Base-by-base conservation (phyloP, 2,329 filamentous ascomycete species). In the Trichoderma koningii region DNA sequence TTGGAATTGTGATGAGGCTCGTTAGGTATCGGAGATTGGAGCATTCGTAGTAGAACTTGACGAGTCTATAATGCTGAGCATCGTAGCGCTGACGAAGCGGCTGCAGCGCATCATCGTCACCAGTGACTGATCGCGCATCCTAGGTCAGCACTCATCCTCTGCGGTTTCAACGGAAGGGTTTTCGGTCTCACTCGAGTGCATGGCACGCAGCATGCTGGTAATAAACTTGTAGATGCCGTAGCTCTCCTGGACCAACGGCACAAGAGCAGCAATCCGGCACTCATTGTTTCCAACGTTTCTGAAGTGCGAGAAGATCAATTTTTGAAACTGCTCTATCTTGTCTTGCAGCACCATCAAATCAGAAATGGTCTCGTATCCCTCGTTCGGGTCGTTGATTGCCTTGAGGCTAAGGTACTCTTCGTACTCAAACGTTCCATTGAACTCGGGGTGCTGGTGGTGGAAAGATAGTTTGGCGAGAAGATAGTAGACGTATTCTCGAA, bases 161-260 rank as follows among this genome's bases (percentile, higher is more conserved):
- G 42, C 9, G 12, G 15, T 15, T 48, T 34, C 2, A 34, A 7
- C 5, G 9, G 34, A 12, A 14, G 26, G 34, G 21, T 19, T 1
- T 21, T 21, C 55, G 45, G 23, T 80, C 89, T 74, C 82, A 93
- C 91, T 93, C 3, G 91, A 94, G 76, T 99, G 94, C 93, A 99
- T 97, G 17, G 95, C 95, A 64, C 95, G 87, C 68, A 99, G 80
- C 95, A 99, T 99, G 89, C 95, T 99, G 0, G 95, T 99, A 69
- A 97, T 93, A 76, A 99, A 99, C 79, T 98, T 98, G 83, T 99
- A 99, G 71, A 99, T 98, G 55, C 95, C 95, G 78, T 98, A 99
- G 76, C 93, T 98, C 81, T 99, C 95, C 76, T 97, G 92, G 3
- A 99, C 95, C 50, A 99, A 81, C 2, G 93, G 92, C 23, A 98